phyloP scores from a whole-genome alignment of 495 filamentous ascomycete species.

The Lasiosphaeriaceae sp. region DNA sequence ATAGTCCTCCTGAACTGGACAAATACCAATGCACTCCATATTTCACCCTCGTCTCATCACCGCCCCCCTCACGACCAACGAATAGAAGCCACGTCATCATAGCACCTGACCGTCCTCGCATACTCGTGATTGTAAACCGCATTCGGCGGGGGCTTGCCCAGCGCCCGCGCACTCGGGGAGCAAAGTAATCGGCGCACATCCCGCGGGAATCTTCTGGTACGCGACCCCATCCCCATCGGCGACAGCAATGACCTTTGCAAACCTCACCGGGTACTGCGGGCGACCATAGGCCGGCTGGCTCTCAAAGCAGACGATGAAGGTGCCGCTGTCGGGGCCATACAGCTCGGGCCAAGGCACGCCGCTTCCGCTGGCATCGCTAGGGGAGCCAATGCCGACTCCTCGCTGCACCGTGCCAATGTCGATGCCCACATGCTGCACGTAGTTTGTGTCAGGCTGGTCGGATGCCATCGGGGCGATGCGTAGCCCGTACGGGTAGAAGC shows the following conservation, averaged over 20 bases:
- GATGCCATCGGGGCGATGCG: not conserved
- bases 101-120: constrained; percentile 13
- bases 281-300: constrained; percentile 9
- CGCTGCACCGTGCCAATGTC: constrained; percentile 9
- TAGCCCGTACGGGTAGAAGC: constrained; percentile 17
- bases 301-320: constrained; percentile 43
- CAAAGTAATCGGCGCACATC: constrained; percentile 14
- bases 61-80: not conserved
- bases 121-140: constrained; percentile 11
- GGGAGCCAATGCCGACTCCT: constrained; percentile 1
- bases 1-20: too few relatives aligned
- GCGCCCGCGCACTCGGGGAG: constrained; percentile 17
- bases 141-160: constrained; percentile 3
- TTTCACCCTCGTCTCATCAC: too few relatives aligned
- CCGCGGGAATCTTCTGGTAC: constrained; percentile 9
- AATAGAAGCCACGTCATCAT: constrained; percentile 1
- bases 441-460: not conserved
- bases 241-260: constrained; percentile 7
- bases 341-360: not conserved
- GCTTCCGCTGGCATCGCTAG: not conserved
- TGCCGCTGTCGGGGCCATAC: constrained; percentile 28
- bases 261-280: constrained; percentile 22
- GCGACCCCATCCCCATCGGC: constrained; percentile 5
- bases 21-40: too few relatives aligned
- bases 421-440: constrained; percentile 8